These are phyloP conservation scores for Litchi chinensis DNA, from an alignment of 345 rosid species.

Conservation along the genomic window DNA sequence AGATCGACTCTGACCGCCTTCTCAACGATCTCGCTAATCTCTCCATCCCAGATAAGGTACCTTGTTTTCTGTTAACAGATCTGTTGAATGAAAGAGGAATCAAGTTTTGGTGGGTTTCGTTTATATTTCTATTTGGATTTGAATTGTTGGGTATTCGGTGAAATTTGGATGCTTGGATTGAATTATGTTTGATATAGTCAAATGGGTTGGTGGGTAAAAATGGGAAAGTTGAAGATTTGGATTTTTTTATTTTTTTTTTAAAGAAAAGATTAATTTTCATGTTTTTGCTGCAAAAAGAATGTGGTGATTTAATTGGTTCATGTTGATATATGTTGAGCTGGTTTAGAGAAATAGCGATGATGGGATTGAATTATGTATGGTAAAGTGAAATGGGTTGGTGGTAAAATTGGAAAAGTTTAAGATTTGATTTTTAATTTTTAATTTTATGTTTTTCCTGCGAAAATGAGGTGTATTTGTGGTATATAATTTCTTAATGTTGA, in stretches of 20 bases:
- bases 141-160: neutral
- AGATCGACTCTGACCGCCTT: constrained; percentile 18
- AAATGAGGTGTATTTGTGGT: neutral
- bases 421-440: neutral
- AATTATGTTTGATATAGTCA: neutral
- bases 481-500: neutral
- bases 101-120: neutral
- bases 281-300: neutral
- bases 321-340: no score
- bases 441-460: neutral
- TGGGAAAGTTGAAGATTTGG: neutral
- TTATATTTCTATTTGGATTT: neutral
- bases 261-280: neutral
- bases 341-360: neutral
- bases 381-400: neutral
- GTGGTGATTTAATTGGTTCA: neutral
- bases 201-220: constrained; percentile 2
- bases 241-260: neutral
- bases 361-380: neutral
- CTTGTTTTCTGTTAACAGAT: neutral
- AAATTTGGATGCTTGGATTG: neutral
- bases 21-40: constrained; percentile 20
- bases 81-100: neutral
- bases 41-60: constrained; percentile 39
- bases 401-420: neutral